Evolutionary conservation across 352 stramenopile genomes (phyloP).

Genomic region (Phytopythium sindhum): DNA sequence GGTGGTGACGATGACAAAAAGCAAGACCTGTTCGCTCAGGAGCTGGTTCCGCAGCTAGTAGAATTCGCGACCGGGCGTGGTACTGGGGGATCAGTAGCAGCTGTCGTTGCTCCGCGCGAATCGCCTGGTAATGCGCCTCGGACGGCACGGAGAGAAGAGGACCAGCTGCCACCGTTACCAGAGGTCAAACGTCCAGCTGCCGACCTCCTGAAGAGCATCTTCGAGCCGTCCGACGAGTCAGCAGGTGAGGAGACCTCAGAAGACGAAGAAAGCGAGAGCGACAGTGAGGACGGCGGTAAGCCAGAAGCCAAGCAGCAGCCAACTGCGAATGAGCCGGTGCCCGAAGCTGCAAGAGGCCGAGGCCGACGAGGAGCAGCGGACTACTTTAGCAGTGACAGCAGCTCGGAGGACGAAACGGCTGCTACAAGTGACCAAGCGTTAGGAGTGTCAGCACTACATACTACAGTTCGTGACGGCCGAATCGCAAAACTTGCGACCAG

Average conservation of each 20-base stretch:
- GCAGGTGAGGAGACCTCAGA: slow-evolving; percentile 44
- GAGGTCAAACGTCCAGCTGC: slow-evolving; percentile 35
- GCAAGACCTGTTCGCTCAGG: slow-evolving; percentile 60
- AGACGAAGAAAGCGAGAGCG: slow-evolving; percentile 35
- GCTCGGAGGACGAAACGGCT: not conserved
- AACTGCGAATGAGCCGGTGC: not conserved
- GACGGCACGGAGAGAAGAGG: not conserved
- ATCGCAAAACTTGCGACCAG: not conserved
- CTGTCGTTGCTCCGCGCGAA: not conserved
- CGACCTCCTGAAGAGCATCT: slow-evolving; percentile 76
- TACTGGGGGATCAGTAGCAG: slow-evolving; percentile 1
- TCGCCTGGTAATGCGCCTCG: not conserved
- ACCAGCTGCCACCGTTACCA: slow-evolving; percentile 37
- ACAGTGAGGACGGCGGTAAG: slow-evolving; percentile 20
- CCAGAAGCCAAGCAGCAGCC: slow-evolving; percentile 2
- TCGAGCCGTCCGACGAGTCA: slow-evolving; percentile 69
- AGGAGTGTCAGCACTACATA: not conserved
- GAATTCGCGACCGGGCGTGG: slow-evolving; percentile 50
- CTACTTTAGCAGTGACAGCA: slow-evolving; percentile 8
- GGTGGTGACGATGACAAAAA: slow-evolving; percentile 21
- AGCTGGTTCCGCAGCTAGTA: slow-evolving; percentile 69
- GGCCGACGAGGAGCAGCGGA: slow-evolving; percentile 2
- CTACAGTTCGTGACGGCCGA: not conserved
- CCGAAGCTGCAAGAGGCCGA: not conserved
- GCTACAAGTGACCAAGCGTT: not conserved